phyloP scores from a whole-genome alignment of 768 basidiomycete genomes.

The Xerocomellus dryophilus region DNA sequence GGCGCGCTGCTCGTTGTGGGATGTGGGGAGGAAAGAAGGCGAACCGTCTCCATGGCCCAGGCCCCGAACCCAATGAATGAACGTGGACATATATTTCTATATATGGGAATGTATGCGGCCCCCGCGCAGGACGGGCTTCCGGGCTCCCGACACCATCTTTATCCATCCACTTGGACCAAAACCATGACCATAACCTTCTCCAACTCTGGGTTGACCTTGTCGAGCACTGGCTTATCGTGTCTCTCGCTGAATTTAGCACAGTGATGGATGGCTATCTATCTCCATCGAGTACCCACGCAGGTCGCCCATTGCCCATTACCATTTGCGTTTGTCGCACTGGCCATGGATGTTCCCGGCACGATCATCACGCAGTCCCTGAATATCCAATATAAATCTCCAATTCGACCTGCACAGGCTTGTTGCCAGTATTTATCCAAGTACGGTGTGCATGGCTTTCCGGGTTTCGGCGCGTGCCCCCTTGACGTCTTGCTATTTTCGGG shows the following conservation, averaged over 20 bases:
- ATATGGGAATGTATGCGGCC: not conserved
- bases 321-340: not conserved
- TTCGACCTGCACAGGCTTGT: not conserved
- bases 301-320: not conserved
- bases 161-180: not conserved
- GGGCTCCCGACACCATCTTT: constrained; percentile 6
- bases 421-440: not conserved
- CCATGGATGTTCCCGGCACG: not conserved
- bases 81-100: too few species aligned
- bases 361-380: constrained; percentile 9
- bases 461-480: not conserved
- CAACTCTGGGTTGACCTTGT: not conserved
- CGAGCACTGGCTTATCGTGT: not conserved
- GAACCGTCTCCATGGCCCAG: too few species aligned
- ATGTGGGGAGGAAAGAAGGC: not conserved
- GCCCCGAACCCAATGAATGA: too few species aligned
- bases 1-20: not conserved
- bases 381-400: constrained; percentile 2
- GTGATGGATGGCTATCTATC: constrained; percentile 3
- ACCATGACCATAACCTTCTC: not conserved
- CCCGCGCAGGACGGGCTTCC: not conserved
- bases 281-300: not conserved
- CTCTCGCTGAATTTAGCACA: not conserved
- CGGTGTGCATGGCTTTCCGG: not conserved
- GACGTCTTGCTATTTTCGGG: not conserved